Base-by-base conservation (phyloP, 148 eudicot genomes). In the Chenopodium berlandieri region DNA sequence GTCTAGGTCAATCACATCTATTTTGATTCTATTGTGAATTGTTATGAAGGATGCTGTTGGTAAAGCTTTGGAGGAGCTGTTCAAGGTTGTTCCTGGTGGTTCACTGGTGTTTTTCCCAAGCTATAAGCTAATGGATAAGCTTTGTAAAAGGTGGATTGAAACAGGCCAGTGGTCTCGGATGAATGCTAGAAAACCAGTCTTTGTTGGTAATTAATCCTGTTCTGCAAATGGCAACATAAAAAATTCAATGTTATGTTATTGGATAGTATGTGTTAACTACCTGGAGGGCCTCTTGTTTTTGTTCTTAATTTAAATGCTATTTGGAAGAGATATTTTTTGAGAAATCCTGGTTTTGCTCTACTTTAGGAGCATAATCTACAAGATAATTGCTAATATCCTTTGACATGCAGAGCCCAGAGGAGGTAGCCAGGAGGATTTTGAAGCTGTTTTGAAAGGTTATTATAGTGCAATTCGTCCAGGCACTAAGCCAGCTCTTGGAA, bases 91-190 rank as follows among this genome's bases (percentile, higher is more conserved):
- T 82, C 99, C 98, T 58, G 97, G 94, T 80, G 99, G 99, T 73
- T 89, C 95, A 82, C 91, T 96, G 31, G 94, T 94, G 71, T 96
- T 96, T 86, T 96, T 96, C 75, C 99, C 99, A 67, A 96, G 99
- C 86, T 96, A 96, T 87, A 96, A 94, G 91, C 89, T 96, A 75
- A 90, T 96, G 94, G 99, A 96, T 44, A 96, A 96, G 83, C 85
- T 96, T 73, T 87, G 93, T 88, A 89, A 77, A 74, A 93, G 98
- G 73, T 96, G 99, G 99, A 84, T 64, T 40, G 90, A 94, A 91
- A 96, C 98, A 22, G 99, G 99, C 72, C 99, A 94, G 88, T 96
- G 99, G 99, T 88, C 93, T 81, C 89, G 86, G 30, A 75, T 96
- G 71, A 92, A 88, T 87, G 95, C 94, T 74, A 97, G 80, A 73